phyloP scores from a whole-genome alignment of 2,329 filamentous ascomycete species.

The Colletotrichum sp. region DNA sequence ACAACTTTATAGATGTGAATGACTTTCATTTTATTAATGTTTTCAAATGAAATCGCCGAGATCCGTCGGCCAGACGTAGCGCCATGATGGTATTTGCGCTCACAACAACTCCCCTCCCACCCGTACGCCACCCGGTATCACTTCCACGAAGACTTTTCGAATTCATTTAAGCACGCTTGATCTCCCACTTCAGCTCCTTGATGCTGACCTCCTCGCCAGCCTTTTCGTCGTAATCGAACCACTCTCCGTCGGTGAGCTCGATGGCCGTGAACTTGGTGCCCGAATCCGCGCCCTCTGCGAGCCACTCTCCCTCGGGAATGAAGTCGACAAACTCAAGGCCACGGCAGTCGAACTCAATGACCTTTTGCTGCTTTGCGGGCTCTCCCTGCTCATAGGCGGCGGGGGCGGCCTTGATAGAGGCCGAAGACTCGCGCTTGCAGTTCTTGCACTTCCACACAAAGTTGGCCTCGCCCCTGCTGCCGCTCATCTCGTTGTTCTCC shows the following conservation, averaged over 20 bases:
- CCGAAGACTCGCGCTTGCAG: slow-evolving; percentile 92
- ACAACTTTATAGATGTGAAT: background rate
- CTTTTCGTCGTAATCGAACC: slow-evolving; percentile 99
- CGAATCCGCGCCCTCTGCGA: slow-evolving; percentile 82
- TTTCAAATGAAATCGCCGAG: background rate
- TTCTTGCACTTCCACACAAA: slow-evolving; percentile 99
- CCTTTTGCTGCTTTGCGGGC: slow-evolving; percentile 76
- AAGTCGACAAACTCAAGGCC: slow-evolving; percentile 93
- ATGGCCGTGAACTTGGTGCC: slow-evolving; percentile 81
- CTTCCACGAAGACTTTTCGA: background rate
- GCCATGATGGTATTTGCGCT: background rate
- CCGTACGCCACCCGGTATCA: slow-evolving; percentile 1
- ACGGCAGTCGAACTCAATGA: slow-evolving; percentile 92
- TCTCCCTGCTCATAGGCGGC: slow-evolving; percentile 73
- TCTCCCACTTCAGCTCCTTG: slow-evolving; percentile 86
- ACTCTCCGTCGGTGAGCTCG: slow-evolving; percentile 88
- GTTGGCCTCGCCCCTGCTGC: slow-evolving; percentile 93
- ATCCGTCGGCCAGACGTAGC: background rate
- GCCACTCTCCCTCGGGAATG: slow-evolving; percentile 92
- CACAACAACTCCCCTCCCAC: background rate
- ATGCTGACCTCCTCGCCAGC: slow-evolving; percentile 90
- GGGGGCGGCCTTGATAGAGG: slow-evolving; percentile 79
- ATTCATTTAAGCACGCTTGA: slow-evolving; percentile 68
- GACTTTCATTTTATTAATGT: background rate
- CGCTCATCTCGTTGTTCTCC: slow-evolving; percentile 90